Base-by-base conservation (phyloP, 371 early-diverging fungal genomes). In the Mucor racemosus region DNA sequence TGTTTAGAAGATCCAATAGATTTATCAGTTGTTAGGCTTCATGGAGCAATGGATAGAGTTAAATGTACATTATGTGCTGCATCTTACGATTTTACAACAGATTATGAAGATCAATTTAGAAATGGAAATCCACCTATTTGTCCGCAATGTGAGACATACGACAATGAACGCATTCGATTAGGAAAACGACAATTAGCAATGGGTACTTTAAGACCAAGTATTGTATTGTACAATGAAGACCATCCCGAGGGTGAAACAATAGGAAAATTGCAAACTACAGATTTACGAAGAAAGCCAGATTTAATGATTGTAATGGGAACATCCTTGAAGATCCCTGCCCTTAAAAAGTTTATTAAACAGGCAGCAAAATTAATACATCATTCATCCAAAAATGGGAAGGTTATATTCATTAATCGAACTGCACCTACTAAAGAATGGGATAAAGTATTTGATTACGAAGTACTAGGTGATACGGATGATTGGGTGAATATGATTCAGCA, bases 251-350 rank as follows among this genome's bases (percentile, higher is more conserved):
- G 94, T 36, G 95, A 94, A 40, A 79, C 84, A 46, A 95, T 98
- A 77, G 93, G 94, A 14, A 69, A 86, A 55, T 54, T 88, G 42
- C 88, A 88, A 33, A 48, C 73, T 11, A 74, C 64, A 39, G 96
- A 96, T 74, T 69, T 92, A 53, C 79, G 84, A 36, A 87, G 78
- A 60, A 80, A 82, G 13, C 96, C 97, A 0, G 95, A 97, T 76
- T 75, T 99, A n/a, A 72, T 99, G 64, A 82, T 99, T 54, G 95
- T 99, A 38, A 95, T 99, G 88, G 99, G 99, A 34, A 99, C 99
- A 7, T 94, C 95, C 7, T 86, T 99, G 31, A 96, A 95, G 76
- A 95, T 99, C 26, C 89, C 91, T 67, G 99, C 98, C 0, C 88
- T 99, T 44, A 94, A 94, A 59, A 81, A 86, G 75, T 85, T 99